Percentiles rank a stretch among this genome's conserved stretches.
Evolutionary conservation across 2,329 filamentous ascomycete genomes (phyloP).

Genomic region (Pezicula rhizophila): DNA sequence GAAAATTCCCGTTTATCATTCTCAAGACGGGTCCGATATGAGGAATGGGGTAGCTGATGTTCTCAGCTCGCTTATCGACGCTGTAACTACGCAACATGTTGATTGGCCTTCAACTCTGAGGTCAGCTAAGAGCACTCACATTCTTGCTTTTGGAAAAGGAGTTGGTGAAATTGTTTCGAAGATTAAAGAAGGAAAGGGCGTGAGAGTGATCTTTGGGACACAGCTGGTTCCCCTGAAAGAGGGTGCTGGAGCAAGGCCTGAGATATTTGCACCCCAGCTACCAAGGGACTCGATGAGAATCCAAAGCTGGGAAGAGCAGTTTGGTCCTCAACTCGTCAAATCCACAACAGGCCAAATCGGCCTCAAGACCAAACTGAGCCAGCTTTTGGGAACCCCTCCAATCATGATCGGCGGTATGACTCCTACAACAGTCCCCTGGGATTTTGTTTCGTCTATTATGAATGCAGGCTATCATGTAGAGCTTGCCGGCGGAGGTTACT

Average conservation of each 20-base stretch:
- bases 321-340: background rate
- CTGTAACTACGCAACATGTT: slow-evolving; percentile 22
- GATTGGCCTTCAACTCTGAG: slow-evolving; percentile 21
- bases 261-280: slow-evolving; percentile 55
- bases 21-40: slow-evolving; percentile 25
- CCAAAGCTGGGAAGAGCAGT: background rate
- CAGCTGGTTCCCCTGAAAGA: slow-evolving; percentile 79
- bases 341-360: background rate
- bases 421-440: slow-evolving; percentile 80
- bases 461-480: slow-evolving; percentile 94
- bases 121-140: slow-evolving; percentile 26
- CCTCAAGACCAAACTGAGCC: background rate
- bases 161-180: slow-evolving; percentile 24
- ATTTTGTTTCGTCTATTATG: slow-evolving; percentile 92
- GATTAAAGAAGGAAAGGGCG: slow-evolving; percentile 26
- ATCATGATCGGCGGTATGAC: slow-evolving; percentile 94
- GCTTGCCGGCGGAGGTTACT: slow-evolving; percentile 85
- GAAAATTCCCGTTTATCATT: slow-evolving; percentile 28
- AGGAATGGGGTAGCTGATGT: slow-evolving; percentile 10
- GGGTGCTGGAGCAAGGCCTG: slow-evolving; percentile 75
- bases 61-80: slow-evolving; percentile 16
- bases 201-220: slow-evolving; percentile 39
- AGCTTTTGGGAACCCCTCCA: slow-evolving; percentile 81
- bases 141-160: slow-evolving; percentile 29
- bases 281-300: slow-evolving; percentile 58